phyloP scores from a whole-genome alignment of 805 yeast species.

The Myxozyma geophila region DNA sequence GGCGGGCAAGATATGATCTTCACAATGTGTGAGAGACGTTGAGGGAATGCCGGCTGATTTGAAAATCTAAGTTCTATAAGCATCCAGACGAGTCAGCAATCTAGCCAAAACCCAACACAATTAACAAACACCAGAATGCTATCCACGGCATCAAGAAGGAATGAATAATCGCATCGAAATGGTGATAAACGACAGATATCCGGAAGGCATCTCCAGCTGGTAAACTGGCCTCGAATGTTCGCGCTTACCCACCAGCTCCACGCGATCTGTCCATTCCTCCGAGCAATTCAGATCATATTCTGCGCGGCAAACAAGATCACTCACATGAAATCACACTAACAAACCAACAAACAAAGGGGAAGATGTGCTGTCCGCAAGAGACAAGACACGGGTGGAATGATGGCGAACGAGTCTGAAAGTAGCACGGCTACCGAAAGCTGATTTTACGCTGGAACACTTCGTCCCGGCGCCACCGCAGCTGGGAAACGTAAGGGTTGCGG shows the following conservation, averaged over 20 bases:
- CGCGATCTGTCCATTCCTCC: not conserved
- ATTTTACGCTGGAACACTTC: not conserved
- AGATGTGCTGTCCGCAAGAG: not conserved
- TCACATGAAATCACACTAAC: not conserved
- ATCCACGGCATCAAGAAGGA: too few species aligned
- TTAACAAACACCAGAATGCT: too few species aligned
- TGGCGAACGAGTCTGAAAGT: not conserved
- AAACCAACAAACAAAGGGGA: not conserved
- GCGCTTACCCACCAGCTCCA: not conserved
- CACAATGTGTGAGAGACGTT: not conserved
- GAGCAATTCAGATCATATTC: not conserved
- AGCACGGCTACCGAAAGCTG: not conserved
- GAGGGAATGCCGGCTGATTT: not conserved
- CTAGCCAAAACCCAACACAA: too few species aligned
- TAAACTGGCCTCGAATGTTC: too few species aligned
- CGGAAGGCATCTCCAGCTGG: too few species aligned
- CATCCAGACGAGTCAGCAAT: too few species aligned
- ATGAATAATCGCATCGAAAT: too few species aligned
- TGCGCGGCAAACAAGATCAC: not conserved
- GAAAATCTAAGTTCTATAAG: too few species aligned
- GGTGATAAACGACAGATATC: too few species aligned
- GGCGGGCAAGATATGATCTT: too few species aligned
- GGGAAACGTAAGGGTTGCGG: not conserved
- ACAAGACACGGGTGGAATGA: not conserved
- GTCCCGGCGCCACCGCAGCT: not conserved